These are phyloP conservation scores for Prinsepia uniflora DNA, from an alignment of 306 rosid species.

Conservation along the genomic window DNA sequence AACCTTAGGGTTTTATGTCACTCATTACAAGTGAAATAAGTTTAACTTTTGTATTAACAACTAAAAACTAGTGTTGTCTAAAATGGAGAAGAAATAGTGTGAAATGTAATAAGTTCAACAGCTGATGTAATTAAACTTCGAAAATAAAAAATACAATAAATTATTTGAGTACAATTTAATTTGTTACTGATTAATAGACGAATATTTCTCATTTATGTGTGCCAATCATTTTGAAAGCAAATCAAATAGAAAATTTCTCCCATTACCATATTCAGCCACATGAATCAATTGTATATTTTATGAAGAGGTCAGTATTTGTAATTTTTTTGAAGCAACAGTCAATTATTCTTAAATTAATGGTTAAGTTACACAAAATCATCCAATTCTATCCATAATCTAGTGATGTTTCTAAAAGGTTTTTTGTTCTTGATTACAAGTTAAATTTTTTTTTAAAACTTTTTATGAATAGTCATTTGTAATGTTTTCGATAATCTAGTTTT, in stretches of 20 bases:
- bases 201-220: neutral
- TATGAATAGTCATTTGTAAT: too few relatives aligned
- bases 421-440: neutral
- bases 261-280: neutral
- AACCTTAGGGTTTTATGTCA: neutral
- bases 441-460: too few relatives aligned
- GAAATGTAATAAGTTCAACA: neutral
- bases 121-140: neutral
- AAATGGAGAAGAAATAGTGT: neutral
- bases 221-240: neutral
- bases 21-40: neutral
- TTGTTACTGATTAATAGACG: neutral
- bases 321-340: too few relatives aligned
- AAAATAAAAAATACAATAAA: neutral
- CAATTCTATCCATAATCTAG: neutral
- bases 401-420: neutral
- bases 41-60: neutral
- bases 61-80: neutral
- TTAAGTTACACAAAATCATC: too few relatives aligned
- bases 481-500: neutral
- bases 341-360: too few relatives aligned
- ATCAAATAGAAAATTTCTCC: slow-evolving; percentile 1
- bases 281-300: too few relatives aligned
- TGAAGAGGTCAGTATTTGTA: too few relatives aligned
- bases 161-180: neutral